Conservation (phyloP, 2,329 filamentous ascomycete species). For the Fusarium acutatum region DNA sequence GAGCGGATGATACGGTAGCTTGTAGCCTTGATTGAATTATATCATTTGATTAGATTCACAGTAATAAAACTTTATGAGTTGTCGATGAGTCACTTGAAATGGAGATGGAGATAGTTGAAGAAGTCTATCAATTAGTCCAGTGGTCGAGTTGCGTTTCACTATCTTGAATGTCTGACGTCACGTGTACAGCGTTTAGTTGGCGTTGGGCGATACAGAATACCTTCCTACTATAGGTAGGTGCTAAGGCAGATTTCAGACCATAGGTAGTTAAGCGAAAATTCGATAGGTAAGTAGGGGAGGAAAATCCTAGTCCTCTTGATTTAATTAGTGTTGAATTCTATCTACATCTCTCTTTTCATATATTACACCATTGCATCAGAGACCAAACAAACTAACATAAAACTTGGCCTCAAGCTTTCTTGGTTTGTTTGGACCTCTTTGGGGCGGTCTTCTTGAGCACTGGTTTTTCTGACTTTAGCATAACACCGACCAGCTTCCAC, state of each 20-base stretch:
- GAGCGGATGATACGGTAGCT: neutral
- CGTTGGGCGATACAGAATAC: neutral
- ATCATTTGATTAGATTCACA: neutral
- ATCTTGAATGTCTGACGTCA: slow-evolving; percentile 36
- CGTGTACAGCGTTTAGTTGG: slow-evolving; percentile 24
- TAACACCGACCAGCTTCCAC: slow-evolving; percentile 59
- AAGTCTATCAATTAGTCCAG: neutral
- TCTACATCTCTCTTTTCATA: neutral
- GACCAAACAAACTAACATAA: neutral
- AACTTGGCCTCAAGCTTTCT: neutral
- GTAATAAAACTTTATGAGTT: neutral
- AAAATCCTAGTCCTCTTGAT: neutral
- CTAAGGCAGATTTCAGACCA: neutral
- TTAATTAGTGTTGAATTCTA: neutral
- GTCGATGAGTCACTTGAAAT: neutral
- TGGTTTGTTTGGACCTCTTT: slow-evolving; percentile 38
- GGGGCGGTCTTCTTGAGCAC: neutral
- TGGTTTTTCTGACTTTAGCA: slow-evolving; percentile 4
- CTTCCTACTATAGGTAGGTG: neutral
- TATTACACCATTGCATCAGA: neutral
- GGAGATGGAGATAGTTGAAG: neutral
- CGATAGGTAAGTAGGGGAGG: neutral
- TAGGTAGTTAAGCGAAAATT: neutral
- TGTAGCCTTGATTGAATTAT: neutral
- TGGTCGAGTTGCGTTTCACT: neutral